Base-by-base conservation (phyloP, 441 rosid genomes). In the Bruguiera hainesii region DNA sequence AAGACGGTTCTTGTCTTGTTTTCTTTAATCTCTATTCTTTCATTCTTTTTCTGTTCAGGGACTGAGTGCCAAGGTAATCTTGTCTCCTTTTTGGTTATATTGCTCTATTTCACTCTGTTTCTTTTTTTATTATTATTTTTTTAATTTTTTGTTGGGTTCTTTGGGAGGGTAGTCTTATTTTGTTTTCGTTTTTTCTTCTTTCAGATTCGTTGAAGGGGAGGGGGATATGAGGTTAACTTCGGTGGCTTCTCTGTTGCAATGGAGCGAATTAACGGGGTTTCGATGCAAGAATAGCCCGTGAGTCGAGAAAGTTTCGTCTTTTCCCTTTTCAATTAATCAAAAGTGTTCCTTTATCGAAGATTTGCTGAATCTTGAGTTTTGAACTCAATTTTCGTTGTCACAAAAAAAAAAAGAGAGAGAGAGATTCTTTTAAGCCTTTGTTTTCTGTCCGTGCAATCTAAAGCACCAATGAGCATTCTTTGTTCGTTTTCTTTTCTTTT, bases 41-140 rank as follows among this genome's bases (percentile, higher is more conserved):
- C 2, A 64, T 21, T 56, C 67, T 23, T 13, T 29, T 68, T 52
- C 25, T 61, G 46, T 55, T 66, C 76, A 80, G 86, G 79, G 78
- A 26, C 70, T 81, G 65, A 69, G 77, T 78, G 65, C 88, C 63
- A 87, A 87, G 93, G 99, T 89, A 79, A 61, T 56, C 66, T 26
- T n/a, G 29, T n/a, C 30, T 25, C 2, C 9, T 7, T 10, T 7
- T 20, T 42, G 42, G 21, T 56, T 33, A 33, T 33, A 33, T 33
- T 33, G 37, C 37, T 5, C 37, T 5, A 33, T 33, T 33, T 6
- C 37, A 5, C 37, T 33, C 26, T 31, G 0, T 31, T 31, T 31
- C 6, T 3, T 31, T 31, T 31, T 5, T 31, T 26, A 1, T 26
- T 26, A 1, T 26, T 26, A 1, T 26, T 26, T 26, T 26, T 26